Conservation (phyloP, 768 basidiomycete species). For the Agrocybe praecox region DNA sequence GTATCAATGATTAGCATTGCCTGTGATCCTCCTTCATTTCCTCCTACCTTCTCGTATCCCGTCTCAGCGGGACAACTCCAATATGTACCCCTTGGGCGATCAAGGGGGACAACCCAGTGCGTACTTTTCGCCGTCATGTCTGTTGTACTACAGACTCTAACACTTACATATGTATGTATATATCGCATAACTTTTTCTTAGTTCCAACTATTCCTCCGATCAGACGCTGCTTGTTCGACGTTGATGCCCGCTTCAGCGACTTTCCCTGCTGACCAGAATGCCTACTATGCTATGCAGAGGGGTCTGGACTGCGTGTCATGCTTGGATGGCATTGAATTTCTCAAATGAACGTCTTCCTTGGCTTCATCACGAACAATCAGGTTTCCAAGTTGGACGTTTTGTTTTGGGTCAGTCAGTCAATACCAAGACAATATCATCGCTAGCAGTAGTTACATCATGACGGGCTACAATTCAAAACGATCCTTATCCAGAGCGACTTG, state of each 20-base stretch:
- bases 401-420: not conserved
- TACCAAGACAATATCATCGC: no score
- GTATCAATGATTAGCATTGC: not conserved
- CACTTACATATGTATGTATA: not conserved
- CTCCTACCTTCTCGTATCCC: conserved; percentile 17
- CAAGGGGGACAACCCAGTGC: not conserved
- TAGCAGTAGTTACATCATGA: no score
- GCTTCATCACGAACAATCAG: no score
- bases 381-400: no score
- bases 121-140: not conserved
- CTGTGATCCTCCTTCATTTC: conserved; percentile 1
- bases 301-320: not conserved
- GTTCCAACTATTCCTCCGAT: not conserved
- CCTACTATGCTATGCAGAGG: not conserved
- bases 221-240: not conserved
- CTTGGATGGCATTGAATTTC: not conserved
- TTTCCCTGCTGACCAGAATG: not conserved
- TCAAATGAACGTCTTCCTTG: not conserved
- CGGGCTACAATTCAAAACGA: not conserved
- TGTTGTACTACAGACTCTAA: not conserved
- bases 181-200: no score
- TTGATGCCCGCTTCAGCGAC: not conserved
- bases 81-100: not conserved
- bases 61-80: conserved; percentile 1
- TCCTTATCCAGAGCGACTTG: not conserved